Evolutionary conservation across 805 yeast species (phyloP).

Genomic region (Hanseniaspora taiwanica): DNA sequence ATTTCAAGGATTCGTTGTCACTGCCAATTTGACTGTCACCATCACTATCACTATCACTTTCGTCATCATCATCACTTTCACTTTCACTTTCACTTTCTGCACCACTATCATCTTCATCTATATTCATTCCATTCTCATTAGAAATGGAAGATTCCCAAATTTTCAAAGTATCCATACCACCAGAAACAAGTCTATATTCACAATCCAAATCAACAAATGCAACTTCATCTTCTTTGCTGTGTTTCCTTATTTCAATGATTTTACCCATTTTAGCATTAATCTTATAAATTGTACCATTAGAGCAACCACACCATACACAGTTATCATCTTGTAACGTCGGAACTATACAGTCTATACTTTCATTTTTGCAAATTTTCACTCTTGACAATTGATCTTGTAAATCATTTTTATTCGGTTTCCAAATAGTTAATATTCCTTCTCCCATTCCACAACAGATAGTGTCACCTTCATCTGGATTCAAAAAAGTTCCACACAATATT

Average conservation of each 20-base stretch:
- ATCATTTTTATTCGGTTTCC: constrained; percentile 64
- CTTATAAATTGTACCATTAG: constrained; percentile 60
- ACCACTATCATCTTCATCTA: constrained; percentile 21
- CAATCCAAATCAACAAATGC: constrained; percentile 63
- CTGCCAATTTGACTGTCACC: constrained; percentile 14
- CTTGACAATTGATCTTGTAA: constrained; percentile 70
- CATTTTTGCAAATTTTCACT: constrained; percentile 51
- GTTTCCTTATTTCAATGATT: constrained; percentile 52
- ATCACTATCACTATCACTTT: constrained; percentile 8
- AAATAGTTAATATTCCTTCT: constrained; percentile 75
- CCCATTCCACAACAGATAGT: constrained; percentile 76
- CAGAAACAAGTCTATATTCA: constrained; percentile 66
- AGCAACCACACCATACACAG: constrained; percentile 65
- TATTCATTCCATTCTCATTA: no score
- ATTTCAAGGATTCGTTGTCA: constrained; percentile 4
- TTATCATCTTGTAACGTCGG: constrained; percentile 34
- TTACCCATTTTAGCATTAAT: constrained; percentile 54
- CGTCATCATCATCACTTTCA: constrained; percentile 4
- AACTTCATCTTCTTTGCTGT: constrained; percentile 63
- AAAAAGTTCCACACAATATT: constrained; percentile 58
- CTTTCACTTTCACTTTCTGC: constrained; percentile 9
- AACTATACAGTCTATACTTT: constrained; percentile 60
- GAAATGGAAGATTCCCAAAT: constrained; percentile 71
- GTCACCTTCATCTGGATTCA: constrained; percentile 49
- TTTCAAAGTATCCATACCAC: constrained; percentile 70